Evolutionary conservation across 768 basidiomycete species (phyloP), one percentile per base, ranked within the genome.

Genomic region (Lactarius vividus): DNA sequence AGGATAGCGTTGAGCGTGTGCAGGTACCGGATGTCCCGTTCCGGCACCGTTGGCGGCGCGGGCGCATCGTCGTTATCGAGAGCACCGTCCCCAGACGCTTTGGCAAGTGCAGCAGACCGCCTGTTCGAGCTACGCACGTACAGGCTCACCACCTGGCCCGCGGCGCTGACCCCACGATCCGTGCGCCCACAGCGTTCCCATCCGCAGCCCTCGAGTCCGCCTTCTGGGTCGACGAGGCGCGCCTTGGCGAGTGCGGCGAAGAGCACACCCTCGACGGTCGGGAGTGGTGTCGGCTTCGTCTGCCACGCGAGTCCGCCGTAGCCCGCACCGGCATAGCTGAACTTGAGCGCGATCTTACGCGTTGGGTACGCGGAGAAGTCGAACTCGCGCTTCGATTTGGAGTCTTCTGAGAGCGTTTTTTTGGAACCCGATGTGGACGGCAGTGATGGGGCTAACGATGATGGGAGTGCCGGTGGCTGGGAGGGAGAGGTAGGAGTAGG

Each of bases 121-220:
- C 72, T 77, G 53, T 88, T 75, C 11, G 85, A 84, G 75, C 93
- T 94, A 65, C 95, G 80, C 15, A 97, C 87, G 89, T 92, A 95
- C 9, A 99, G 80, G 58, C 91, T 93, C 58, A 98, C 82, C 28
- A 98, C 95, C 75, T 98, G 96, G 3, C 94, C 95, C 9, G 90
- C 91, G 44, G 90, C 92, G 74, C 94, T 96, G 65, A 99, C 97
- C 0, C 96, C 96, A 23, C 89, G 83, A 81, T 99, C 97, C 31
- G 97, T 98, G 72, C 97, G 78, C 15, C 97, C 96, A 75, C 97
- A 98, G 70, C 85, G 83, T 73, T 91, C 88, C 87, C 92, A 98
- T 40, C 85, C 91, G 73, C 94, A 95, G 0, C 92, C 96, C 18
- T 95, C 89, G 62, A 90, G 79, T 4, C 93, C 92, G 5, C 78